Percentiles rank a stretch among this genome's conserved stretches.
Evolutionary conservation across 2,329 filamentous ascomycete genomes (phyloP).

Genomic region (Samsoniella hepiali): DNA sequence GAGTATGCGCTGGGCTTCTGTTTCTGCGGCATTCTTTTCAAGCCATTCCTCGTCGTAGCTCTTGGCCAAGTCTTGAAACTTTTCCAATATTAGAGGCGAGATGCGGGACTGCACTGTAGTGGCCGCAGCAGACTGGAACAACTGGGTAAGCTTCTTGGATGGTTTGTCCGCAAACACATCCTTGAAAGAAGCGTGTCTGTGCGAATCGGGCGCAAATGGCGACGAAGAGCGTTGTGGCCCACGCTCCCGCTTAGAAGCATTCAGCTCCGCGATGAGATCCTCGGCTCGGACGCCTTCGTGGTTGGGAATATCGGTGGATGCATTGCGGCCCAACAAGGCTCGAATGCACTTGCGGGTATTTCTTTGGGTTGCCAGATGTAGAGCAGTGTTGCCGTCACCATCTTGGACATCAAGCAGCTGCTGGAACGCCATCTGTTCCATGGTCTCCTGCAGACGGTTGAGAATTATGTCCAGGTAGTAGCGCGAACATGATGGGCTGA

Average conservation of each 20-base stretch:
- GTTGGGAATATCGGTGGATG: slow-evolving; percentile 79
- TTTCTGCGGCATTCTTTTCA: slow-evolving; percentile 68
- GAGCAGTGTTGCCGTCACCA: slow-evolving; percentile 81
- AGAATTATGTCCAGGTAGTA: slow-evolving; percentile 93
- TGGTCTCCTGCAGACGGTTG: slow-evolving; percentile 77
- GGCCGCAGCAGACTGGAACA: slow-evolving; percentile 62
- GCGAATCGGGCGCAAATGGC: slow-evolving; percentile 62
- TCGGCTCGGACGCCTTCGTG: slow-evolving; percentile 78
- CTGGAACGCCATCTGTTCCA: slow-evolving; percentile 73
- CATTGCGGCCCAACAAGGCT: slow-evolving; percentile 73
- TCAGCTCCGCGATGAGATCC: slow-evolving; percentile 73
- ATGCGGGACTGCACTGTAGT: slow-evolving; percentile 68
- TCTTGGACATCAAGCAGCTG: slow-evolving; percentile 79
- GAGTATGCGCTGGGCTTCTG: slow-evolving; percentile 63
- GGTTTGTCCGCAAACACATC: slow-evolving; percentile 45
- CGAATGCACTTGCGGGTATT: slow-evolving; percentile 89
- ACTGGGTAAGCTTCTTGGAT: slow-evolving; percentile 38
- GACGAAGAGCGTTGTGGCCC: slow-evolving; percentile 73
- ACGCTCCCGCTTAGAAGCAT: slow-evolving; percentile 65
- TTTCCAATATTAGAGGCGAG: slow-evolving; percentile 65
- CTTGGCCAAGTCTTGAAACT: slow-evolving; percentile 66
- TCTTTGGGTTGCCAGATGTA: slow-evolving; percentile 71
- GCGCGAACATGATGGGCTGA: slow-evolving; percentile 82
- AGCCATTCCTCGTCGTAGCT: slow-evolving; percentile 73
- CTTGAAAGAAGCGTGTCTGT: slow-evolving; percentile 51